Evolutionary conservation across 2,329 filamentous ascomycete species (phyloP).

Genomic region (Colletotrichum salicis): DNA sequence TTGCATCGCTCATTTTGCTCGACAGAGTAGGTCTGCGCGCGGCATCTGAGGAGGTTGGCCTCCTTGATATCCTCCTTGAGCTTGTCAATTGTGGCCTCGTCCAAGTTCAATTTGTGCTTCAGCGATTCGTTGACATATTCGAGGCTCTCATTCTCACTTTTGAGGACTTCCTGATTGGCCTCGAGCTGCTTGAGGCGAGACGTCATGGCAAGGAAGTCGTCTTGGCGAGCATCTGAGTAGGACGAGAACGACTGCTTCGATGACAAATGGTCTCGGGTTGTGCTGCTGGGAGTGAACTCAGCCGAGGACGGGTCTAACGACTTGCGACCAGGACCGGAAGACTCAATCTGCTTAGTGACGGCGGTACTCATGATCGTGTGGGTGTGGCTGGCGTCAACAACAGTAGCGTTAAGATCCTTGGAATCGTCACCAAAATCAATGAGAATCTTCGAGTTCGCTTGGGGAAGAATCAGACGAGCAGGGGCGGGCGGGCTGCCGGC

Average conservation of each 20-base stretch:
- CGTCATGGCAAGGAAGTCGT: neutral
- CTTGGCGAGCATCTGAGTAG: conserved; percentile 6
- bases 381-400: too few relatives aligned
- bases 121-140: conserved; percentile 13
- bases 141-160: conserved; percentile 12
- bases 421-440: conserved; percentile 18
- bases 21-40: conserved; percentile 3
- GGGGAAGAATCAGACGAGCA: neutral
- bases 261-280: neutral
- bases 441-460: neutral
- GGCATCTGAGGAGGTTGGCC: conserved; percentile 1
- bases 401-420: neutral
- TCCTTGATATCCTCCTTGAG: neutral
- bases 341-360: neutral
- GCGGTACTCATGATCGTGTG: neutral
- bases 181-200: neutral
- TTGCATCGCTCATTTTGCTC: conserved; percentile 7
- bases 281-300: neutral
- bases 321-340: neutral
- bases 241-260: neutral
- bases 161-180: conserved; percentile 14
- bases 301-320: neutral
- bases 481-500: neutral
- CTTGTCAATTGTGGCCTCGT: neutral
- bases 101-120: neutral